Conservation (phyloP, 345 rosid genomes). For the Arabis alpina region DNA sequence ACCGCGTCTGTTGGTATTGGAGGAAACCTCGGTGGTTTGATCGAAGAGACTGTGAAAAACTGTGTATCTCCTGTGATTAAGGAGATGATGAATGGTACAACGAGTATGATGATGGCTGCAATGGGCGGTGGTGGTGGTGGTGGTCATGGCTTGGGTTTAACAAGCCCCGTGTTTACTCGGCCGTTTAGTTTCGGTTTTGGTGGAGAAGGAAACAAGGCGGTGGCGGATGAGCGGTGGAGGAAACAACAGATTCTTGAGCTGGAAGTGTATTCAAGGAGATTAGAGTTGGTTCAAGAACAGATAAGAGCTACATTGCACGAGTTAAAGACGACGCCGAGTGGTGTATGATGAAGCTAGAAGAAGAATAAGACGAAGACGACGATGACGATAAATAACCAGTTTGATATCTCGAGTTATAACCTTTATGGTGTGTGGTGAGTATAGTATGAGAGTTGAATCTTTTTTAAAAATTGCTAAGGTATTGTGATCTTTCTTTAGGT, state of each 20-base stretch:
- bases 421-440: constrained; percentile 44
- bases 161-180: constrained; percentile 37
- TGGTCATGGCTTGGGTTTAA: constrained; percentile 48
- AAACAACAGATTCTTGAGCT: constrained; percentile 93
- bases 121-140: constrained; percentile 40
- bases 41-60: constrained; percentile 44
- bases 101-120: constrained; percentile 46
- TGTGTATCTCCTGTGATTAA: constrained; percentile 55
- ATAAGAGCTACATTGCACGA: constrained; percentile 78
- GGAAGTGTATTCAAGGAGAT: constrained; percentile 86
- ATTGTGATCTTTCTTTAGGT: constrained; percentile 39
- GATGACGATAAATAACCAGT: constrained; percentile 23
- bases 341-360: constrained; percentile 45
- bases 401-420: constrained; percentile 34
- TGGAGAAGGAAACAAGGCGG: constrained; percentile 40
- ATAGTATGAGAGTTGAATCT: constrained; percentile 38
- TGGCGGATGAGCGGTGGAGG: constrained; percentile 88
- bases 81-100: constrained; percentile 53
- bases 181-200: constrained; percentile 37
- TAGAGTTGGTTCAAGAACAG: constrained; percentile 94
- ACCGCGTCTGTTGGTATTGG: constrained; percentile 33
- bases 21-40: constrained; percentile 34
- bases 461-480: constrained; percentile 31
- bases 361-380: constrained; percentile 24
- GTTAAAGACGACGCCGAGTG: constrained; percentile 50